phyloP scores from a whole-genome alignment of 306 rosid species.

The Citrullus mucosospermus region DNA sequence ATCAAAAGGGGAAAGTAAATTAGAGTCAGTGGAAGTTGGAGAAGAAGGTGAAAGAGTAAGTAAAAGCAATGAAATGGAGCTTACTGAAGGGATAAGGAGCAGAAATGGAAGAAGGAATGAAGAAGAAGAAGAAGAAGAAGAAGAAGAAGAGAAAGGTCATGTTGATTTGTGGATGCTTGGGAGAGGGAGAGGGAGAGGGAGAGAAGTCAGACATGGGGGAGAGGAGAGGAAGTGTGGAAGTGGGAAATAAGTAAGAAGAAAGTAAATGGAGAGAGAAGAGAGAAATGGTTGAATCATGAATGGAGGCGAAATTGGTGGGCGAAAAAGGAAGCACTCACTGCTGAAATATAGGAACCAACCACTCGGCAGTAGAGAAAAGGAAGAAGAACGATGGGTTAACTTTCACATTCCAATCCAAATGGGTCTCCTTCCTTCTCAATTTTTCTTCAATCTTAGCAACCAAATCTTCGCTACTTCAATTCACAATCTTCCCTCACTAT shows the following conservation, averaged over 20 bases:
- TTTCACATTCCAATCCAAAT: background rate
- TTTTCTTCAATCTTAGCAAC: too few species aligned
- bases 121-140: background rate
- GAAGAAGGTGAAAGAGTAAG: background rate
- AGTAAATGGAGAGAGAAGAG: conserved; percentile 2
- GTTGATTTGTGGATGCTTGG: background rate
- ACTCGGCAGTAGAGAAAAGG: background rate
- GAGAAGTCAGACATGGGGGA: background rate
- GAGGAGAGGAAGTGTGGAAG: background rate
- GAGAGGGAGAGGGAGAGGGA: background rate
- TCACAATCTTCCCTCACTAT: too few species aligned
- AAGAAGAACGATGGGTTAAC: background rate
- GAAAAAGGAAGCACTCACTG: background rate
- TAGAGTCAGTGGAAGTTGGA: conserved; percentile 6
- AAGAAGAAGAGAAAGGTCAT: background rate
- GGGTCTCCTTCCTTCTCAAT: too few species aligned
- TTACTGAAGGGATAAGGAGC: conserved; percentile 37
- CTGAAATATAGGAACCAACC: background rate
- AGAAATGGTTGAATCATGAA: background rate
- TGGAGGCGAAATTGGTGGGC: conserved; percentile 42
- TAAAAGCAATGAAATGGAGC: background rate
- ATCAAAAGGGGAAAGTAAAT: background rate
- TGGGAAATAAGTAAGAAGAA: background rate
- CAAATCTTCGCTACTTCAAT: too few species aligned
- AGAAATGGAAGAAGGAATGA: conserved; percentile 3